Evolutionary conservation across 2,329 filamentous ascomycete genomes (phyloP).

Genomic region (Ophiostoma ulmi): DNA sequence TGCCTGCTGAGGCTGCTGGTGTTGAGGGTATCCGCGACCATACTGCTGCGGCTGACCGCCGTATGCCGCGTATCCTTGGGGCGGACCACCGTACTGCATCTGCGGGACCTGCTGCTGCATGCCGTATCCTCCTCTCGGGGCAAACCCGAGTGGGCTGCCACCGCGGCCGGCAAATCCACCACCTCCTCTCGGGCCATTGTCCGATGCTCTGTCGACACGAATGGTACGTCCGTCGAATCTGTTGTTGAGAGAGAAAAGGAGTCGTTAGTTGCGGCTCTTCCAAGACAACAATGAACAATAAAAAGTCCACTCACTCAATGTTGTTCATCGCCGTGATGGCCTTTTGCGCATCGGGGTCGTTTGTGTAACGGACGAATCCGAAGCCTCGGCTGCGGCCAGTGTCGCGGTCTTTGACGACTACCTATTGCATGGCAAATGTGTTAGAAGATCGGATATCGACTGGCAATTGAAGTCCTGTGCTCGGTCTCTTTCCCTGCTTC

Average conservation of each 20-base stretch:
- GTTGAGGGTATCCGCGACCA: conserved; percentile 40
- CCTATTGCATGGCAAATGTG: conserved; percentile 46
- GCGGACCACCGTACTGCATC: conserved; percentile 34
- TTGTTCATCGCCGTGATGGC: conserved; percentile 81
- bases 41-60: conserved; percentile 37
- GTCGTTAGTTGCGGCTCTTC: conserved; percentile 17
- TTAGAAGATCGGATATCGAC: not conserved
- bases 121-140: conserved; percentile 34
- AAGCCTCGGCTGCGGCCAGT: conserved; percentile 95
- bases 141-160: conserved; percentile 34
- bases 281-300: conserved; percentile 1
- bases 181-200: conserved; percentile 61
- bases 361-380: conserved; percentile 86
- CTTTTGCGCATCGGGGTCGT: conserved; percentile 68
- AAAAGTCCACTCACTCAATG: conserved; percentile 65
- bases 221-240: conserved; percentile 73
- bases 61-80: conserved; percentile 37
- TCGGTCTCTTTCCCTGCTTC: too few species aligned
- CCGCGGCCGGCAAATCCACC: conserved; percentile 41
- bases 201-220: conserved; percentile 91
- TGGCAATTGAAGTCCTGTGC: not conserved
- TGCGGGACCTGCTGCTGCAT: conserved; percentile 35
- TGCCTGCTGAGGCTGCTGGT: conserved; percentile 31
- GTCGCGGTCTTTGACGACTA: conserved; percentile 96
- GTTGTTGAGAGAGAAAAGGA: conserved; percentile 26